Conservation (phyloP, 495 filamentous ascomycete species). For the Gamarada debralockiae region DNA sequence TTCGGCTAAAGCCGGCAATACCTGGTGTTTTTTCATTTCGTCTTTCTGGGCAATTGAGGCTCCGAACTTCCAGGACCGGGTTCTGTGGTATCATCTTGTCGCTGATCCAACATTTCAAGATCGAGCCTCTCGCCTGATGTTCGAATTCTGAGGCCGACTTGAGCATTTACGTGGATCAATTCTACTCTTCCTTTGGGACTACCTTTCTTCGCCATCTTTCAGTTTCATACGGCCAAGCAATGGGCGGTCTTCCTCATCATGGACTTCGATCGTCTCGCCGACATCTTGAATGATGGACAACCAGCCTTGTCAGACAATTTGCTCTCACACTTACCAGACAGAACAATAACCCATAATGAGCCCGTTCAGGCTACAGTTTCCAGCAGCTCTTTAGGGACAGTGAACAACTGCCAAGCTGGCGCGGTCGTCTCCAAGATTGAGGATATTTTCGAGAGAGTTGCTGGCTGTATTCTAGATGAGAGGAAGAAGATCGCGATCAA, state of each 20-base stretch:
- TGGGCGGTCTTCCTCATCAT: slow-evolving; percentile 1
- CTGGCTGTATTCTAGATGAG: slow-evolving; percentile 41
- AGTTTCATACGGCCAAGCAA: too few relatives aligned
- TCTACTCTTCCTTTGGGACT: too few relatives aligned
- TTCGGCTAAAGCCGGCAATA: too few relatives aligned
- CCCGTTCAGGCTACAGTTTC: background rate
- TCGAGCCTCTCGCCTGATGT: too few relatives aligned
- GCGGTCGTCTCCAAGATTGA: slow-evolving; percentile 48
- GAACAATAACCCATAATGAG: background rate
- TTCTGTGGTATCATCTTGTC: too few relatives aligned
- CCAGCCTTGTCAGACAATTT: slow-evolving; percentile 1
- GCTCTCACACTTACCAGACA: slow-evolving; percentile 16
- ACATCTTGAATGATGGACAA: background rate
- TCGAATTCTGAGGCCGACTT: too few relatives aligned
- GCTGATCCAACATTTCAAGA: too few relatives aligned
- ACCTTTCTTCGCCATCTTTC: too few relatives aligned
- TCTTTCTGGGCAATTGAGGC: too few relatives aligned
- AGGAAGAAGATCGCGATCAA: slow-evolving; percentile 44
- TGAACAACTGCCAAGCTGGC: slow-evolving; percentile 14
- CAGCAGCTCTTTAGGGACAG: background rate
- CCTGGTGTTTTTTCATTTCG: too few relatives aligned
- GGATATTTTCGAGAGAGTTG: slow-evolving; percentile 44
- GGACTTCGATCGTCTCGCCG: slow-evolving; percentile 10
- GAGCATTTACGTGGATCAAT: too few relatives aligned
- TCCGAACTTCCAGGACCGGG: too few relatives aligned